Base-by-base conservation (phyloP, 305 asterid species). In the Petunia hybrid region DNA sequence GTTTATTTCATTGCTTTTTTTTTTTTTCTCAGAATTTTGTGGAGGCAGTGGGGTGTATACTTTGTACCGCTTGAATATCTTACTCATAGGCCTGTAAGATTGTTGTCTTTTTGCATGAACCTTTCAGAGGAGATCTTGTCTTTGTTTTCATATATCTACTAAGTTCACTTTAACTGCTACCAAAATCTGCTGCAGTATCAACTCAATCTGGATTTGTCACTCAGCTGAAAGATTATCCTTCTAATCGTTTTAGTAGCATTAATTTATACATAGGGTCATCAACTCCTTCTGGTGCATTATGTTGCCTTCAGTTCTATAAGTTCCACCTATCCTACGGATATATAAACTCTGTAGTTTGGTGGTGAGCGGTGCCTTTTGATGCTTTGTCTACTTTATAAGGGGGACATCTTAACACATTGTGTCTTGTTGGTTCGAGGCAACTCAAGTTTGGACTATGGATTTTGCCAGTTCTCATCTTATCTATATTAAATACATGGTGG, bases 1-100 rank as follows among this genome's bases (percentile, higher is more conserved):
- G 56, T 74, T 76, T 64, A 64, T 84, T 78, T 61, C 55, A 80
- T 80, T 70, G 79, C 12, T 48, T 75, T 56, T 81, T 48, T 75
- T 56, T 81, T 76, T 22, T 48, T 56, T 43, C 51, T 65, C 83
- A 31, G 78, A 51, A 73, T 70, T 42, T 78, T 75, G 57, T 79
- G 73, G 59, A 66, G 76, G 83, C 12, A 35, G 70, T 38, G 55
- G 51, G 13, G 45, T 8, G 31, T 73, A 73, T 51, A 51, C 12
- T 51, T 36, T 73, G 46, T 48, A 6, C 62, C 45, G 48, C 45
- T 71, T 51, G 61, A 35, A 71, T 48, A 48, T 48, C 1, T 71
- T 51, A 51, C 78, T 45, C 35, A 14, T 51, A 73, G 13, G 78
- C 78, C 78, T 73, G 36, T 73, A 51, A 51, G 60, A 14, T n/a